Conservation (phyloP, 2,329 filamentous ascomycete genomes). For the Zymoseptoria pseudotritici region DNA sequence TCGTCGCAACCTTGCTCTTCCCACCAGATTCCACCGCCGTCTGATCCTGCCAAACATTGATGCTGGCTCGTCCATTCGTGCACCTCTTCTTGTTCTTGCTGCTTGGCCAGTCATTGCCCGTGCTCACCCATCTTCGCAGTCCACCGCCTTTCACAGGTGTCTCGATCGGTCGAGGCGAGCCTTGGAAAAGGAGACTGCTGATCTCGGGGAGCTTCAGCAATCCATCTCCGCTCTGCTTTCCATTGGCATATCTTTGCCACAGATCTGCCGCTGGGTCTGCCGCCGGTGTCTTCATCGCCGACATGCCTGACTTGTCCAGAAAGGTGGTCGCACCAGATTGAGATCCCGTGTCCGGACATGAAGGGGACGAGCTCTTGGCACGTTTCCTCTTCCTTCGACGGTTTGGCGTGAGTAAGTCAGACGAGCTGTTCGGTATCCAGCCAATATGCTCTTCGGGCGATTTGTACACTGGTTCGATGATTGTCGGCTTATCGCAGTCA, state of each 20-base stretch:
- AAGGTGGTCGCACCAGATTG: slow-evolving; percentile 24
- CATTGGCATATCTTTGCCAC: slow-evolving; percentile 38
- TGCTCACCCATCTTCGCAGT: slow-evolving; percentile 44
- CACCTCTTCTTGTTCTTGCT: slow-evolving; percentile 34
- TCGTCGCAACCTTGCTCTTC: slow-evolving; percentile 28
- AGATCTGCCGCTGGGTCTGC: slow-evolving; percentile 42
- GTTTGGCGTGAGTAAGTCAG: slow-evolving; percentile 35
- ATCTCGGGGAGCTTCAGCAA: slow-evolving; percentile 33
- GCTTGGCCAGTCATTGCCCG: slow-evolving; percentile 42
- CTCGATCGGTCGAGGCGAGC: slow-evolving; percentile 39
- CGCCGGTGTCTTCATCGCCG: slow-evolving; percentile 35
- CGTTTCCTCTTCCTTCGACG: slow-evolving; percentile 36
- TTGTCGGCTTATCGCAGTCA: slow-evolving; percentile 51
- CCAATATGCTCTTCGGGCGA: slow-evolving; percentile 56
- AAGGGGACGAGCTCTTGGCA: slow-evolving; percentile 40
- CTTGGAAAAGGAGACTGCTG: slow-evolving; percentile 39
- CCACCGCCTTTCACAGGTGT: slow-evolving; percentile 41
- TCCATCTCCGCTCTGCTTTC: slow-evolving; percentile 32
- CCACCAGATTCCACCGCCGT: slow-evolving; percentile 22
- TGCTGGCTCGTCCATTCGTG: slow-evolving; percentile 25
- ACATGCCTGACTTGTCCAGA: slow-evolving; percentile 15
- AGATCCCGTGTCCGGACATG: slow-evolving; percentile 25
- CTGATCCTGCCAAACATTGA: slow-evolving; percentile 32
- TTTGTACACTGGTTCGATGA: slow-evolving; percentile 36
- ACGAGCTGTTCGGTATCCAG: slow-evolving; percentile 47